These are phyloP conservation scores for Coemansia sp. DNA, from an alignment of 192 early-diverging fungal genomes.

Conservation along the genomic window DNA sequence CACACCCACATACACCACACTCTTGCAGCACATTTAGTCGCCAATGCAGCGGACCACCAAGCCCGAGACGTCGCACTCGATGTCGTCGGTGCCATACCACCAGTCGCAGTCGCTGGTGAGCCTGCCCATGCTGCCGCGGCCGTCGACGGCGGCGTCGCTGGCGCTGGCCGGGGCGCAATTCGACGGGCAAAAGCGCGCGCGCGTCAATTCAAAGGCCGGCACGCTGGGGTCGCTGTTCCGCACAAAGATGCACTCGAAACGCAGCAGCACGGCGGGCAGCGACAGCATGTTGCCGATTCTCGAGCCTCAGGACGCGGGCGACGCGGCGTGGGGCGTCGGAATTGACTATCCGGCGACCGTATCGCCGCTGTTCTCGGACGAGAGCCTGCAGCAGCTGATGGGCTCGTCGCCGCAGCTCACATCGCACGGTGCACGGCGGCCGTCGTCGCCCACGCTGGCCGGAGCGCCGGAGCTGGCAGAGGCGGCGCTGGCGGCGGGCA, in stretches of 20 bases:
- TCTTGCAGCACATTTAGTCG: background rate
- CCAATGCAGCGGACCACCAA: conserved; percentile 39
- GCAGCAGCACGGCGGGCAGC: conserved; percentile 36
- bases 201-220: conserved; percentile 41
- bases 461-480: background rate
- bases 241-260: conserved; percentile 27
- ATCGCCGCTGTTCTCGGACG: conserved; percentile 45
- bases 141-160: conserved; percentile 33
- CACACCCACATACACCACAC: background rate
- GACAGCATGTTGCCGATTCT: conserved; percentile 26
- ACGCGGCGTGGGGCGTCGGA: conserved; percentile 21
- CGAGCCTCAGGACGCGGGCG: conserved; percentile 18
- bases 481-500: background rate
- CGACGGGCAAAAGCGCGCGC: conserved; percentile 27
- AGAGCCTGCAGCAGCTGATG: conserved; percentile 44
- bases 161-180: conserved; percentile 7
- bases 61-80: conserved; percentile 44
- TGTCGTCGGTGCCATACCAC: conserved; percentile 39
- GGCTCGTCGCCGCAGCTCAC: conserved; percentile 31
- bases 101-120: conserved; percentile 47
- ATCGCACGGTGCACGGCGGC: background rate
- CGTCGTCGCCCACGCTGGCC: conserved; percentile 4
- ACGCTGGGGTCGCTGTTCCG: conserved; percentile 44
- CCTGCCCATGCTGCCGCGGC: conserved; percentile 46
- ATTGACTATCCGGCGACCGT: conserved; percentile 35